Conservation (phyloP, 164 flowering plant genomes). For the Vitis cinerea region DNA sequence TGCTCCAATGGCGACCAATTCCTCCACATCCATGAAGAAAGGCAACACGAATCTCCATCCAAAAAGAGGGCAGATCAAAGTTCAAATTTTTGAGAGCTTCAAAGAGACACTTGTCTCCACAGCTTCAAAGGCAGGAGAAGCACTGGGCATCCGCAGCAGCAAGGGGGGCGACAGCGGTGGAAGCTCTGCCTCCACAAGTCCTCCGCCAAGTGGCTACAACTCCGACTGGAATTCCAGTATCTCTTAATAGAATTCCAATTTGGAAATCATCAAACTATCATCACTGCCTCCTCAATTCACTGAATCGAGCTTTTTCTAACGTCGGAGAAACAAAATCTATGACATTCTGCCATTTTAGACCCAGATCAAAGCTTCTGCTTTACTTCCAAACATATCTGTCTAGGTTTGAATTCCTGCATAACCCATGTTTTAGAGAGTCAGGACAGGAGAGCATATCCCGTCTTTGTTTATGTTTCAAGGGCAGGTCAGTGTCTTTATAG, state of each 20-base stretch:
- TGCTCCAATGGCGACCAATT: background rate
- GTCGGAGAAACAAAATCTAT: background rate
- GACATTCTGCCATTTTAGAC: background rate
- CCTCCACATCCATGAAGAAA: background rate
- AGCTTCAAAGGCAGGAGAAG: constrained; percentile 2
- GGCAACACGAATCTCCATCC: background rate
- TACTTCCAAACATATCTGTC: no score
- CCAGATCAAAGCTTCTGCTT: constrained; percentile 2
- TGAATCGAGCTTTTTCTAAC: background rate
- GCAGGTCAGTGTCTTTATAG: no score
- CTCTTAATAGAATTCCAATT: background rate
- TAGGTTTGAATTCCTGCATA: background rate
- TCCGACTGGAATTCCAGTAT: constrained; percentile 9
- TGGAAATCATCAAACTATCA: background rate
- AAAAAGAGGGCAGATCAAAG: no score
- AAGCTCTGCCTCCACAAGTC: constrained; percentile 4
- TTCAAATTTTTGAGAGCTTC: no score
- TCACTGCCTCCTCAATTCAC: background rate
- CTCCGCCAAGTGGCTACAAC: constrained; percentile 14
- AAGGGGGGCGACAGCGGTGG: background rate
- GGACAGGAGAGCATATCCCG: background rate
- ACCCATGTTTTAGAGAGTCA: background rate
- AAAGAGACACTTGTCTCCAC: no score
- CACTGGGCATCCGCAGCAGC: background rate
- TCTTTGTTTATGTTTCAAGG: no score